Percentiles rank a stretch among this genome's conserved stretches.
These are phyloP conservation scores for Abortiporus biennis DNA, from an alignment of 1,284 basidiomycete species.

Conservation along the genomic window DNA sequence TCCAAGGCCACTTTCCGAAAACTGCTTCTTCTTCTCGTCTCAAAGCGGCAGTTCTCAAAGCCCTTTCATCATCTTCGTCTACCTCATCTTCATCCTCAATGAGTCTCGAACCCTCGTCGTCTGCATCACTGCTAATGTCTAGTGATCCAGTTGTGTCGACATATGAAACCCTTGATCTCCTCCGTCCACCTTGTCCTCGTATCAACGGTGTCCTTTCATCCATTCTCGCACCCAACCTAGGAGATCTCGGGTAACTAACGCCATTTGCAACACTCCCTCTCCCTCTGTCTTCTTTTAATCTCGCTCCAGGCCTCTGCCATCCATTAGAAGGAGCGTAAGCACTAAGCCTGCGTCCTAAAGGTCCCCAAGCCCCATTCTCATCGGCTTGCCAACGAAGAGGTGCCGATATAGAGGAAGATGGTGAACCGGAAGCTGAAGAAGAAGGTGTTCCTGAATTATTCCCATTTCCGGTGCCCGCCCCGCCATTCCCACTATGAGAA, in stretches of 20 bases:
- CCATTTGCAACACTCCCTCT: background rate
- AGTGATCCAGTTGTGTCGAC: no score
- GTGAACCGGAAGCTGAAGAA: constrained; percentile 52
- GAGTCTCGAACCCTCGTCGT: constrained; percentile 4
- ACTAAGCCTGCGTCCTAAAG: constrained; percentile 51
- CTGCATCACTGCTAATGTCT: constrained; percentile 13
- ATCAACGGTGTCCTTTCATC: constrained; percentile 30
- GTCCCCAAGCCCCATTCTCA: constrained; percentile 47
- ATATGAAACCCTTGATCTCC: constrained; percentile 10
- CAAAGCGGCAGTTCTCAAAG: constrained; percentile 25
- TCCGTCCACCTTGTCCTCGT: constrained; percentile 11
- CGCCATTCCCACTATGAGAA: constrained; percentile 9
- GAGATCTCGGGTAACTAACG: background rate
- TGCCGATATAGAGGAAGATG: constrained; percentile 68
- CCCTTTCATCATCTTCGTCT: constrained; percentile 23
- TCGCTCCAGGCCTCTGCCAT: constrained; percentile 18
- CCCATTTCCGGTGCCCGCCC: constrained; percentile 8
- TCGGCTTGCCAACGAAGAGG: constrained; percentile 55
- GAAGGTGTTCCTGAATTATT: constrained; percentile 13
- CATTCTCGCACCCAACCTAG: constrained; percentile 4
- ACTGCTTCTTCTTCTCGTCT: constrained; percentile 32
- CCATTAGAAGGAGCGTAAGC: constrained; percentile 22
- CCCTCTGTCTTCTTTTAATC: constrained; percentile 1
- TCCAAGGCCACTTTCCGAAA: constrained; percentile 64
- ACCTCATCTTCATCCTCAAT: constrained; percentile 8